Evolutionary conservation across 768 basidiomycete species (phyloP).

Genomic region (Suillus hirtellus): DNA sequence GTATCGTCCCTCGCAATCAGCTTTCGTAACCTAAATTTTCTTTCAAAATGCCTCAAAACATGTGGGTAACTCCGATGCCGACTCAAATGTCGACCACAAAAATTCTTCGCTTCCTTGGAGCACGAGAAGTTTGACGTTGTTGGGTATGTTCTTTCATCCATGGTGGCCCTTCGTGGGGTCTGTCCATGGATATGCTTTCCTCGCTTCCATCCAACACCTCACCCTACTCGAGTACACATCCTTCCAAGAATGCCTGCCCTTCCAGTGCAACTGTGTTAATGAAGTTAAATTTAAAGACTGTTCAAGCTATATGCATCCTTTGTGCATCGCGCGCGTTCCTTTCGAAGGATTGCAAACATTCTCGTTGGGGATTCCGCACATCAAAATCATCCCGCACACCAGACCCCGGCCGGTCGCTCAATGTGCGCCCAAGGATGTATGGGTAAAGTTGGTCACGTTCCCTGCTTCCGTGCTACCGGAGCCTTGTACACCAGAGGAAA

Average conservation of each 20-base stretch:
- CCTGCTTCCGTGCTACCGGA: neutral
- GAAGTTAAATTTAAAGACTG: too few relatives aligned
- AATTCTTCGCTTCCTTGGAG: slow-evolving; percentile 29
- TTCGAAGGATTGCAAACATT: slow-evolving; percentile 28
- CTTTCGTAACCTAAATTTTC: slow-evolving; percentile 31
- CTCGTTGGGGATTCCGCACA: neutral
- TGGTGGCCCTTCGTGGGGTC: slow-evolving; percentile 39
- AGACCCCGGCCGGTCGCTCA: too few relatives aligned
- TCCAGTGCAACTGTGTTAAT: neutral
- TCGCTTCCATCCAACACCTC: slow-evolving; percentile 40
- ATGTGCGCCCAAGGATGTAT: neutral
- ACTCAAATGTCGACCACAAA: neutral
- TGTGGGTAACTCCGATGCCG: neutral
- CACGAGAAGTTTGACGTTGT: slow-evolving; percentile 29
- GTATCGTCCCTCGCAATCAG: slow-evolving; percentile 30
- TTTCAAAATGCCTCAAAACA: slow-evolving; percentile 32
- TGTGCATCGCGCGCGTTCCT: slow-evolving; percentile 22
- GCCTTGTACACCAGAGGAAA: neutral
- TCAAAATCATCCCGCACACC: neutral
- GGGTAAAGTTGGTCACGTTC: neutral
- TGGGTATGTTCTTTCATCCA: slow-evolving; percentile 25
- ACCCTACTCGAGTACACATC: slow-evolving; percentile 22
- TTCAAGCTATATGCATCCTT: slow-evolving; percentile 6
- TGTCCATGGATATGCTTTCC: slow-evolving; percentile 33
- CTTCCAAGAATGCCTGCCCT: neutral